Base-by-base conservation (phyloP, 352 stramenopile species). In the Blastocystis sp. region DNA sequence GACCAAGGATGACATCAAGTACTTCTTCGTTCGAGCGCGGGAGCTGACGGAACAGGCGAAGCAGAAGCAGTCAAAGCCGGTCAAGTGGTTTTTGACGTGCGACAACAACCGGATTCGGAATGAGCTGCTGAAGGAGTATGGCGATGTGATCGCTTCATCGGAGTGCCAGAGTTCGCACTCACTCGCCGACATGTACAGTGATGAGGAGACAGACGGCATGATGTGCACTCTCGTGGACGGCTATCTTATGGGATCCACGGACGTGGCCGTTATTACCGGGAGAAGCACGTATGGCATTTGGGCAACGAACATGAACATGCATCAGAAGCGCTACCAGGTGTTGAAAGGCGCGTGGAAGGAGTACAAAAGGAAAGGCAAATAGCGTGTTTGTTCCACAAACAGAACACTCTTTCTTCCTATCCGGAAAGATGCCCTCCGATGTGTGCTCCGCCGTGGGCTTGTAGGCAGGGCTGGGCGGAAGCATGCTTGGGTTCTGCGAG, bases 221-320 rank as follows among this genome's bases (percentile, higher is more conserved):
- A 34, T 81, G 48, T 81, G 71, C 60, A 63, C 71, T 6, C n/a
- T 81, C 19, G n/a, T 81, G 14, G 71, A 81, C 38, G 66, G 43
- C 43, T 81, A 65, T 48, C 11, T 81, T 3, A 34, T 81, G n/a
- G 64, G 48, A 43, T 28, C 24, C 3, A 28, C 21, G 2, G 48
- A 65, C 54, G 71, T 66, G 28, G 28, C 54, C 14, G 43, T 81
- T 60, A 28, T 81, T 10, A 81, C 71, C 24, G 28, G 11, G 14
- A 11, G 24, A 65, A 66, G 48, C 17, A 81, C 71, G 3, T 81
- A 81, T 40, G 71, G 71, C 7, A 45, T 81, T 66, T 64, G 64
- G 21, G 71, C 71, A 34, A 34, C 28, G 28, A 34, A 34, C 28
- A 34, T 34, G 28, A 34, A 34, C 28, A 34, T 34, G 28, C 28